A percentile compares a stretch with the other conserved stretches of the same genome.
phyloP scores from a whole-genome alignment of 768 basidiomycete genomes.

The Cystofilobasidium macerans region DNA sequence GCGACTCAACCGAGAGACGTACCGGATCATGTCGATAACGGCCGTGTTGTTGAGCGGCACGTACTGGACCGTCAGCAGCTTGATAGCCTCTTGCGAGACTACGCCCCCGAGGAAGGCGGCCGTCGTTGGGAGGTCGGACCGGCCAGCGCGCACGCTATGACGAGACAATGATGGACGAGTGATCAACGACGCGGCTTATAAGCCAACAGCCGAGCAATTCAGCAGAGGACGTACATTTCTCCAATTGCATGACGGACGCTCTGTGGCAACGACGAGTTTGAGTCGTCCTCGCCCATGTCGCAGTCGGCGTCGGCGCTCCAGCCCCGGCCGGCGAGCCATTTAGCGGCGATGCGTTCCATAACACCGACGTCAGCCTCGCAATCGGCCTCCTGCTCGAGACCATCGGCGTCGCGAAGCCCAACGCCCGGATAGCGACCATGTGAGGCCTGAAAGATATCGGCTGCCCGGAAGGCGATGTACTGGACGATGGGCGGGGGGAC shows the following conservation, averaged over 20 bases:
- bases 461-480: conserved; percentile 37
- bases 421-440: conserved; percentile 37
- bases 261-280: conserved; percentile 21
- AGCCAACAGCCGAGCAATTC: neutral
- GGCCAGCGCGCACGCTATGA: conserved; percentile 58
- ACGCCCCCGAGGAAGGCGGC: conserved; percentile 88
- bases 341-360: conserved; percentile 10
- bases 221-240: conserved; percentile 30
- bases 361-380: conserved; percentile 1
- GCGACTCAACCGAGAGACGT: neutral
- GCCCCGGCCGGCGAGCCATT: neutral
- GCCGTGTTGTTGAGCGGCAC: conserved; percentile 77
- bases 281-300: conserved; percentile 2
- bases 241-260: conserved; percentile 41
- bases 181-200: neutral
- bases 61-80: conserved; percentile 92
- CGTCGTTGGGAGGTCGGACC: conserved; percentile 82
- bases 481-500: conserved; percentile 31
- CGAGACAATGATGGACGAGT: conserved; percentile 23
- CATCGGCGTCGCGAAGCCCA: neutral
- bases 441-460: conserved; percentile 33
- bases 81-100: conserved; percentile 92
- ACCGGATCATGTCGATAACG: conserved; percentile 57
- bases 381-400: neutral
- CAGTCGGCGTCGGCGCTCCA: neutral